Evolutionary conservation across 768 basidiomycete genomes (phyloP), one percentile per base, ranked within the genome.

Genomic region (Mrakia gelida): DNA sequence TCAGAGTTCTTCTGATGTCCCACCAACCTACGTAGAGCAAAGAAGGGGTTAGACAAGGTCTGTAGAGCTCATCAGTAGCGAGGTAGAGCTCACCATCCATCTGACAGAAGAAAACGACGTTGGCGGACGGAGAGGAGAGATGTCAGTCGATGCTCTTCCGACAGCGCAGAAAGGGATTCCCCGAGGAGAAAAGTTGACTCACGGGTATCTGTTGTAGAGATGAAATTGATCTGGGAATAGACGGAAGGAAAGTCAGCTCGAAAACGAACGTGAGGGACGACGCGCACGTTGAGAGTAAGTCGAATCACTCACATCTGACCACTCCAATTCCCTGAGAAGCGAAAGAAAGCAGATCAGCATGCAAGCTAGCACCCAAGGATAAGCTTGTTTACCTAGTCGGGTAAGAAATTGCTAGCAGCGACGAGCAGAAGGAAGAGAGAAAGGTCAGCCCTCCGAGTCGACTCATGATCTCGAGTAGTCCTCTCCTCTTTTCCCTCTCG

Each of bases 281-380:
- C 15, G 80, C 84, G 74, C 67, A 84, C 85, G 89, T 85, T 95
- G 93, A 0, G 94, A 95, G 3, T 93, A 95, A 81, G 91, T 90
- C 67, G 95, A 87, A 81, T 95, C 88, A 82, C 95, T 95, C 82
- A 95, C 87, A 81, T 95, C 92, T n/a, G 91, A 90, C 94, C 94
- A 95, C 73, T 89, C 88, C 21, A 96, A 87, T 32, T 71, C 70
- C n/a, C 70, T 71, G 28, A 21, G 26, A 71, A 21, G n/a, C n/a
- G 26, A 10, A 26, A 34, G 68, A 2, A 41, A 54, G 52, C 4
- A 54, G 52, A 54, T 23, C 45, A 41, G 15, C 13, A 41, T 8
- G 4, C 38, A 38, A 38, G 3, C 38, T 8, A 49, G 34, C 26
- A 7, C 30, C 2, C 9, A 23, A 71, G 5, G 34, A 43, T 71